A percentile compares a stretch with the other conserved stretches of the same genome.
These are phyloP conservation scores for Naegleria lovaniensis DNA, from an alignment of 208 protist genomes.

Conservation along the genomic window DNA sequence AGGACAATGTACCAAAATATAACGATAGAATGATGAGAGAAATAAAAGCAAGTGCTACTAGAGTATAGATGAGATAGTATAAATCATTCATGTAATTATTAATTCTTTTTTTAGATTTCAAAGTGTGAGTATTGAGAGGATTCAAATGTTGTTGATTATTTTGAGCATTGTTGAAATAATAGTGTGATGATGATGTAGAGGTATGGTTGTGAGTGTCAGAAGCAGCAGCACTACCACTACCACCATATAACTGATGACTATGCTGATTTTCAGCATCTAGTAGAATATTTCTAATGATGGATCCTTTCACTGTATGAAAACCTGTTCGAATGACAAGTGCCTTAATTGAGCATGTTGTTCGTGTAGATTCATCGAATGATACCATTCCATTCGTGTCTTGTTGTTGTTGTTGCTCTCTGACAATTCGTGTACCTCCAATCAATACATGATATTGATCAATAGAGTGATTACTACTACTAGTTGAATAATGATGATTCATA, in stretches of 20 bases:
- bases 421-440: background rate
- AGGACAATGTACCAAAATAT: background rate
- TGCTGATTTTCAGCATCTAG: background rate
- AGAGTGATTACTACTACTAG: background rate
- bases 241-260: too few relatives aligned
- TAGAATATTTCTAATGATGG: background rate
- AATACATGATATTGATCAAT: slow-evolving; percentile 5
- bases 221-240: background rate
- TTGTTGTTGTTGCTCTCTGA: background rate
- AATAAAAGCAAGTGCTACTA: background rate
- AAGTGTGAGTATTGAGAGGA: too few relatives aligned
- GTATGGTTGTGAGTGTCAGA: background rate
- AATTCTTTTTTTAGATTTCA: background rate
- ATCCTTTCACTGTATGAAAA: background rate
- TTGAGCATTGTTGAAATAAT: too few relatives aligned
- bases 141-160: too few relatives aligned
- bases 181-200: background rate
- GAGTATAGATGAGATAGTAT: background rate
- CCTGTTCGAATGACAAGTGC: slow-evolving; percentile 12
- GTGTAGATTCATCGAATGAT: background rate
- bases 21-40: background rate
- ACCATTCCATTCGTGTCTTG: background rate
- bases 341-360: too few relatives aligned
- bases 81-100: background rate
- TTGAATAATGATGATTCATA: background rate